Evolutionary conservation across 2,329 filamentous ascomycete species (phyloP), one percentile per base, ranked within the genome.

Genomic region (Claviceps digitariae): DNA sequence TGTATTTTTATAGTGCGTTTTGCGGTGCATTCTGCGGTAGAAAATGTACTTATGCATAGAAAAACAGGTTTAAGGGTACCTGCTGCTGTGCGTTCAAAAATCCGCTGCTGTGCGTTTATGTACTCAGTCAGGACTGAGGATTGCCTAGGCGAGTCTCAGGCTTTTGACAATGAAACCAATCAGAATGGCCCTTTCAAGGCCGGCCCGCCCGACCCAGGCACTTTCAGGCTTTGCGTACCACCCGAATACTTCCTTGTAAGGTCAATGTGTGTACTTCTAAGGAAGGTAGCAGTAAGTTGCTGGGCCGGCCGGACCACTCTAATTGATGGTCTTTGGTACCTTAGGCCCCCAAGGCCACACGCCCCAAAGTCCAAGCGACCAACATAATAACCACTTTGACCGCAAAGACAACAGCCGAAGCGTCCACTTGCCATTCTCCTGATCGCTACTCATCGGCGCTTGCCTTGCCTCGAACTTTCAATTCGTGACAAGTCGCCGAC

Each of bases 401-500:
- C 23, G 47, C 20, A 23, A 23, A 20, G 31, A 25, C 47, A n/a
- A n/a, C 23, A 25, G 13, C 27, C 21, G 7, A n/a, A n/a, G 34
- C 23, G 34, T 45, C 50, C 50, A 40, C 50, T n/a, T 47, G 50
- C 43, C 17, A 25, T n/a, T 46, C 21, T 52, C 23, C 17, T 45
- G 41, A 27, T 47, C 40, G 49, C 27, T 21, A 20, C 21, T 52
- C 12, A 36, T 2, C 9, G 25, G 51, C 38, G 45, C 51, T 52
- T 52, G 45, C 36, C 25, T 48, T 20, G 20, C n/a, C n/a, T n/a
- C 31, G 47, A 21, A 40, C 21, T 34, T 52, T 40, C 29, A 52
- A 13, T 52, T 47, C 50, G 40, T 44, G 31, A 38, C 44, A 36
- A 51, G 50, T 38, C 27, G 43, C 43, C 29, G 50, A 46, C 50